Conservation (phyloP, 495 filamentous ascomycete genomes). For the Lichina pygmaea region DNA sequence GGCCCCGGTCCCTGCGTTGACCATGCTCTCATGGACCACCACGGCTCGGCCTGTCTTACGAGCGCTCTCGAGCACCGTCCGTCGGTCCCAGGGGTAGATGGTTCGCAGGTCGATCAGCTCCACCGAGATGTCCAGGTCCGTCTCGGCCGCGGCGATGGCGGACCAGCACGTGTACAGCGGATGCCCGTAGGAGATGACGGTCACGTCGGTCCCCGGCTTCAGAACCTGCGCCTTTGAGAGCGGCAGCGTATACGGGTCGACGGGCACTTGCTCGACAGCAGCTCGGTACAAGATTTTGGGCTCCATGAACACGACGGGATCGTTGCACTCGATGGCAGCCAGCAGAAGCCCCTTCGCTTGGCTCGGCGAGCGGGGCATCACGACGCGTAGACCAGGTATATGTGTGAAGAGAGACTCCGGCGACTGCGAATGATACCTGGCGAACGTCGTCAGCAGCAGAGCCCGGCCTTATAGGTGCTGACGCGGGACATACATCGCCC, state of each 20-base stretch:
- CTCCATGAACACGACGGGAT: constrained; percentile 91
- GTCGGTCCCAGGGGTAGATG: constrained; percentile 85
- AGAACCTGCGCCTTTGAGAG: constrained; percentile 74
- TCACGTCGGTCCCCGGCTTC: constrained; percentile 61
- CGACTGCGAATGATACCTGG: constrained; percentile 72
- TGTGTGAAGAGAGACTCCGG: constrained; percentile 85
- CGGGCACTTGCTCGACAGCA: constrained; percentile 83
- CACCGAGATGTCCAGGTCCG: constrained; percentile 47
- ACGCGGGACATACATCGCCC: constrained; percentile 34
- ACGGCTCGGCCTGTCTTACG: constrained; percentile 73
- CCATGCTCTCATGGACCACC: constrained; percentile 87
- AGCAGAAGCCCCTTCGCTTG: constrained; percentile 85
- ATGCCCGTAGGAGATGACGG: constrained; percentile 75
- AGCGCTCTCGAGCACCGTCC: constrained; percentile 60
- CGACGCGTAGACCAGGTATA: constrained; percentile 66
- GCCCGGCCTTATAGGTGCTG: neutral
- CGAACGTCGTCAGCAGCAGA: constrained; percentile 3
- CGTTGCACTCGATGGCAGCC: constrained; percentile 46
- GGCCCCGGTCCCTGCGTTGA: constrained; percentile 82
- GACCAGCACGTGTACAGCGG: constrained; percentile 68
- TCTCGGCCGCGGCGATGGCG: constrained; percentile 59
- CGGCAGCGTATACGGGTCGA: constrained; percentile 54
- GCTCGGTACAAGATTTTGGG: constrained; percentile 89
- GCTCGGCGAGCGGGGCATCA: constrained; percentile 69
- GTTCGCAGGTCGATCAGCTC: constrained; percentile 86